These are phyloP conservation scores for Heliophila coronopifolia DNA, from an alignment of 441 rosid species.

Conservation along the genomic window DNA sequence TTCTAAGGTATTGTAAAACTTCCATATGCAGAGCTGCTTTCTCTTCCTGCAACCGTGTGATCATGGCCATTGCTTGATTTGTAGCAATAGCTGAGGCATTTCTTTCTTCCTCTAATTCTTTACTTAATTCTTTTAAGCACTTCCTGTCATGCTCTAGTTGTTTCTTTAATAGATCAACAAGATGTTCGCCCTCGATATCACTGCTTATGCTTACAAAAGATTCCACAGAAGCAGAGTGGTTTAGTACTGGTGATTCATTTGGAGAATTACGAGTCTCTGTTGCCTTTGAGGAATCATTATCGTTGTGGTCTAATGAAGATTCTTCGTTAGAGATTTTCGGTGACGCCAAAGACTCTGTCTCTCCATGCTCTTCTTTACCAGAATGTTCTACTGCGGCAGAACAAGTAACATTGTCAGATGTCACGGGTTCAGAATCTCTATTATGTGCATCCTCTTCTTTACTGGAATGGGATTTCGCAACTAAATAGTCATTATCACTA, in stretches of 20 bases:
- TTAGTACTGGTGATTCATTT: slow-evolving; percentile 21
- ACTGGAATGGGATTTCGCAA: too few relatives aligned
- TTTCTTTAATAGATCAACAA: slow-evolving; percentile 35
- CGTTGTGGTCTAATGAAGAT: slow-evolving; percentile 17
- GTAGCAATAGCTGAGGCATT: slow-evolving; percentile 46
- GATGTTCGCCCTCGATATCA: slow-evolving; percentile 48
- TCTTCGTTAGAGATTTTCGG: slow-evolving; percentile 9
- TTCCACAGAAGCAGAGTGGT: slow-evolving; percentile 33
- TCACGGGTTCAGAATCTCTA: slow-evolving; percentile 32
- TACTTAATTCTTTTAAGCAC: slow-evolving; percentile 32
- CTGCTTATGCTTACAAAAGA: slow-evolving; percentile 36
- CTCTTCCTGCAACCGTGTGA: slow-evolving; percentile 61
- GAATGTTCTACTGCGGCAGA: too few relatives aligned
- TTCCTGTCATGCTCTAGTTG: slow-evolving; percentile 38
- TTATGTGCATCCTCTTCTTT: too few relatives aligned
- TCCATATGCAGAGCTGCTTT: slow-evolving; percentile 59
- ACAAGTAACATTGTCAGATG: slow-evolving; percentile 32
- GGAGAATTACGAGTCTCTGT: slow-evolving; percentile 26
- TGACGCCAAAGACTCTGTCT: neutral
- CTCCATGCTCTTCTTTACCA: too few relatives aligned
- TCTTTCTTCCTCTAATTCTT: slow-evolving; percentile 56
- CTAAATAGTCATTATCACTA: slow-evolving; percentile 23
- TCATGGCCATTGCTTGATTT: slow-evolving; percentile 60
- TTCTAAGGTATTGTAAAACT: slow-evolving; percentile 54
- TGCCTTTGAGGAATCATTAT: slow-evolving; percentile 23